Base-by-base conservation (phyloP, 73 alveolate species). In the Symbiodinium pilosum region DNA sequence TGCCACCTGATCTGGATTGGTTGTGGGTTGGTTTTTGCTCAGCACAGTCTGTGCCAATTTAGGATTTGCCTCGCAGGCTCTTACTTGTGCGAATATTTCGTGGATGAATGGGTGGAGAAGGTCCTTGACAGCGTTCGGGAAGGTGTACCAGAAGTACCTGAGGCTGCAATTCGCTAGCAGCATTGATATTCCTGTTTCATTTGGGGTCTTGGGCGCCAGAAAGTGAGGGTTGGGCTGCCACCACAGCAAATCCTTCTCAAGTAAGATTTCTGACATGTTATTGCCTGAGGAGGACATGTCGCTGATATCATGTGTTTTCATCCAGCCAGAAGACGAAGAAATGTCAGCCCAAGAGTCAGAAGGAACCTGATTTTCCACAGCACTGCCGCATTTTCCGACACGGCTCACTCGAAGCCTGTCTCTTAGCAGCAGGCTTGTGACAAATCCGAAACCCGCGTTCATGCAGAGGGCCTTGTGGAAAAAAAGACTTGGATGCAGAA, bases 31-130 rank as follows among this genome's bases (percentile, higher is more conserved):
- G n/a, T n/a, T n/a, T n/a, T n/a, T n/a, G n/a, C n/a, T n/a, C n/a
- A n/a, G n/a, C n/a, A n/a, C n/a, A n/a, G n/a, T n/a, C n/a, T n/a
- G n/a, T n/a, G n/a, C n/a, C n/a, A n/a, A n/a, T n/a, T n/a, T n/a
- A n/a, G n/a, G n/a, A n/a, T 8, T 14, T 36, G 32, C 32, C 2
- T 2, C 87, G 12, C 1, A 88, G 95, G 95, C 43, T 88, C 95
- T 30, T 88, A 88, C 44, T 32, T 88, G 36, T 88, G 95, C 86
- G 95, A 88, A 86, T 30, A 36, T 44, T 88, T 88, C 51, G 95
- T 88, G 47, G 95, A 88, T 42, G 43, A 41, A 20, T 88, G 95
- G 95, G 36, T 88, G 44, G 41, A 64, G 20, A 75, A 88, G 54
- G 86, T 88, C 73, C 47, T 88, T 9, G 95, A 8, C 9, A 77